Percentiles rank a stretch among this genome's conserved stretches.
phyloP scores from a whole-genome alignment of 441 rosid species.

The Erodium texanum region DNA sequence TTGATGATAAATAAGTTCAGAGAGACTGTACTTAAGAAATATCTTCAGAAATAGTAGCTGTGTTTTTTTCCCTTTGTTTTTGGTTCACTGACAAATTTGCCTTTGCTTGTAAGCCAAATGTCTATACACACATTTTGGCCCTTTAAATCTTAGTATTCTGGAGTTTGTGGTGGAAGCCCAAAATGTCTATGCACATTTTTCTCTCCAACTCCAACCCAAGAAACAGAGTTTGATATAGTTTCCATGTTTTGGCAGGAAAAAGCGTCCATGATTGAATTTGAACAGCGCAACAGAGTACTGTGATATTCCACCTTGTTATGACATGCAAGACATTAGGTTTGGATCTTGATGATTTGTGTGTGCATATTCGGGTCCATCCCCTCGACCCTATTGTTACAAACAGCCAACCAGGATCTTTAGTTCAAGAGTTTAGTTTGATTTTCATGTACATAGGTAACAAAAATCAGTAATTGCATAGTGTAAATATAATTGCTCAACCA shows the following conservation, averaged over 20 bases:
- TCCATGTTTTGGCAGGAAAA: slow-evolving; percentile 1
- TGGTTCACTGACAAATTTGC: too few species aligned
- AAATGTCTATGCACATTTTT: too few species aligned
- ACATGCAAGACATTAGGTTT: background rate
- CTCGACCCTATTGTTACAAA: background rate
- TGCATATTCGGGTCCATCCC: background rate
- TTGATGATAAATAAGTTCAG: too few species aligned
- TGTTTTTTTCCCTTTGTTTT: too few species aligned
- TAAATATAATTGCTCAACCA: background rate
- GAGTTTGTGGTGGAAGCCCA: too few species aligned
- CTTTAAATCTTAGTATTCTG: too few species aligned
- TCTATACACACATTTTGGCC: too few species aligned
- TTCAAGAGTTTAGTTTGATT: background rate
- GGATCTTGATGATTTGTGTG: background rate
- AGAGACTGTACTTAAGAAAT: too few species aligned
- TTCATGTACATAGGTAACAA: background rate
- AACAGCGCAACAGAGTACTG: background rate
- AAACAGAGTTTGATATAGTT: too few species aligned
- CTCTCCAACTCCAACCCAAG: too few species aligned
- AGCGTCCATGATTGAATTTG: slow-evolving; percentile 2
- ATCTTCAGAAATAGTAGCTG: too few species aligned
- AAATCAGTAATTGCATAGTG: background rate
- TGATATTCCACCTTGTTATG: background rate
- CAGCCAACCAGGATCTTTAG: background rate
- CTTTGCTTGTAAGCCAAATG: too few species aligned